phyloP scores from a whole-genome alignment of 1,284 basidiomycete species.

The Binderoboletus segoi region DNA sequence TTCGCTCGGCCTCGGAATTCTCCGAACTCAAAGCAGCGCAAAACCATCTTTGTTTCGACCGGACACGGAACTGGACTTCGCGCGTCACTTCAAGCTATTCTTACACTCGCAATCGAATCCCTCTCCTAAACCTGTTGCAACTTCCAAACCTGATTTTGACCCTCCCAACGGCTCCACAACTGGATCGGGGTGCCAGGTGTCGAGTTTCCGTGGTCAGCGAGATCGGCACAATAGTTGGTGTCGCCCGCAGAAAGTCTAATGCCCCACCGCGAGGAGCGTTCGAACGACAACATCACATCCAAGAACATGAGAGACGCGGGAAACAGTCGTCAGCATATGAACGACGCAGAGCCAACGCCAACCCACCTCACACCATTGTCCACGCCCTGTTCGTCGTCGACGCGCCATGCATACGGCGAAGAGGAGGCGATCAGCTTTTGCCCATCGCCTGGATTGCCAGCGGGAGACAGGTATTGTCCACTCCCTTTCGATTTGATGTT shows the following conservation, averaged over 20 bases:
- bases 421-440: slow-evolving; percentile 36
- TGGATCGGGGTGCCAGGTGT: slow-evolving; percentile 33
- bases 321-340: too few species aligned
- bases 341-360: too few species aligned
- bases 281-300: too few species aligned
- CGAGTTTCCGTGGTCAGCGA: slow-evolving; percentile 37
- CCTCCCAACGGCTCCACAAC: slow-evolving; percentile 38
- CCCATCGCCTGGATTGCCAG: slow-evolving; percentile 25
- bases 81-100: too few species aligned
- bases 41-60: too few species aligned
- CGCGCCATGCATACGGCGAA: slow-evolving; percentile 45
- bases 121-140: slow-evolving; percentile 13
- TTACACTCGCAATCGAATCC: too few species aligned
- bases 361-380: slow-evolving; percentile 22
- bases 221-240: slow-evolving; percentile 26
- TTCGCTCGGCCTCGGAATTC: too few species aligned
- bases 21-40: too few species aligned
- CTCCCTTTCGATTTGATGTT: slow-evolving; percentile 43
- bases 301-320: too few species aligned
- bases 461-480: slow-evolving; percentile 45
- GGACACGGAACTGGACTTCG: too few species aligned
- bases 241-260: slow-evolving; percentile 31
- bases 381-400: slow-evolving; percentile 32
- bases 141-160: slow-evolving; percentile 38
- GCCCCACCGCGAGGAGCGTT: too few species aligned